Evolutionary conservation across 1,139 yeast genomes (phyloP), one percentile per base, ranked within the genome.

Genomic region (Protomyces inundatus): DNA sequence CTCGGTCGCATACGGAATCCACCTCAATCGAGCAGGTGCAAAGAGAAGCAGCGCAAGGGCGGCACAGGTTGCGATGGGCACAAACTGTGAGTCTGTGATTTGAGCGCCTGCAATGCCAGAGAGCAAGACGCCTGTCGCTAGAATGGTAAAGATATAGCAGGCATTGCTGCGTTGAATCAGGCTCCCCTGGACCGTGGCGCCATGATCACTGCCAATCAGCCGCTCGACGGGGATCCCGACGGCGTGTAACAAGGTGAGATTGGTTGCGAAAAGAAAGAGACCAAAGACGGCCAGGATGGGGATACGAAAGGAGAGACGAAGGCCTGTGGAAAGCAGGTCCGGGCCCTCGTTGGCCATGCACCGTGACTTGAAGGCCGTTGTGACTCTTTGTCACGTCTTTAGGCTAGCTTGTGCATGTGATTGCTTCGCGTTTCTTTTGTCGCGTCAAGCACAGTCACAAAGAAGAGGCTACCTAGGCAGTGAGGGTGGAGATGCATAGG

Each of bases 221-320:
- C 64, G 63, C 36, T 55, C 59, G 30, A 62, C 62, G 58, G 64
- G 64, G 36, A 65, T 46, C 9, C 55, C 58, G 9, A 61, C 39
- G 36, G 56, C 61, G 34, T 51, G 50, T 40, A 52, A 39, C 12
- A 58, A 42, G 14, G 62, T 51, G 16, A 58, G 46, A 30, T 58
- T 58, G 14, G 61, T 39, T 59, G 84, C 85, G 0, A 77, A 52
- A 55, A 80, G 72, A 3, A 82, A 67, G 39, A 81, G 73, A 6
- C 77, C 69, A 23, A 80, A 74, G 9, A 55, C 52, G 42, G 45
- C 56, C 30, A 58, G 33, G 6, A 58, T 16, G 14, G 54, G 55
- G 42, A 81, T 76, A 45, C 85, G 73, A 68, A 78, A 82, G 1
- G 85, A 84, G 23, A 81, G 69, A 0, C 85, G 85, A 36, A 81